A percentile compares a stretch with the other conserved stretches of the same genome.
These are phyloP conservation scores for Chrysoporthe austroafricana DNA, from an alignment of 2,329 filamentous ascomycete genomes.

Conservation along the genomic window DNA sequence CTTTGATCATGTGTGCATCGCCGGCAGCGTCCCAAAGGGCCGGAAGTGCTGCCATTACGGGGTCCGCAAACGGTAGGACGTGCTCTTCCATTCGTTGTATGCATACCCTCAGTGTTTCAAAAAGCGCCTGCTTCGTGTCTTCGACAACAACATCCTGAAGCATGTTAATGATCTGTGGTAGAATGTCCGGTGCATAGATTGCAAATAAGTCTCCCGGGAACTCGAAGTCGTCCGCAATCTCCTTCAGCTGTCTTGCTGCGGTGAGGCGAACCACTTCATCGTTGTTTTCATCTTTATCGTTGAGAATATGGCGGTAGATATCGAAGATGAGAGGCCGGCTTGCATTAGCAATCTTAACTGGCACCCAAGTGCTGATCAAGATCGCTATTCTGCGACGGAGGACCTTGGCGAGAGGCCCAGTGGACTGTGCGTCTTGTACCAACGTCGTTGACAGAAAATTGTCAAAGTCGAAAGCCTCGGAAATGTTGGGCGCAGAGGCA, in stretches of 20 bases:
- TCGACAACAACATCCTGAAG: slow-evolving; percentile 78
- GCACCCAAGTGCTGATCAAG: slow-evolving; percentile 85
- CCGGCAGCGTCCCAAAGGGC: slow-evolving; percentile 83
- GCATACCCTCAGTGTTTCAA: slow-evolving; percentile 82
- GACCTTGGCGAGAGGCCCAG: slow-evolving; percentile 70
- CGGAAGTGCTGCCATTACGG: slow-evolving; percentile 80
- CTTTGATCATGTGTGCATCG: slow-evolving; percentile 85
- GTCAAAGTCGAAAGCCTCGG: slow-evolving; percentile 81
- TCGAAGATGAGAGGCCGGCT: slow-evolving; percentile 80
- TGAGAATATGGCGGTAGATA: slow-evolving; percentile 85
- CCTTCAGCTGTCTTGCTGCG: slow-evolving; percentile 81
- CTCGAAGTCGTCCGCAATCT: slow-evolving; percentile 81
- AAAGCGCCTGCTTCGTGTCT: slow-evolving; percentile 87
- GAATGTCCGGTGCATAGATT: slow-evolving; percentile 74
- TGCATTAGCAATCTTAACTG: slow-evolving; percentile 71
- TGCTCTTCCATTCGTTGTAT: slow-evolving; percentile 81
- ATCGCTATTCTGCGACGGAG: slow-evolving; percentile 87
- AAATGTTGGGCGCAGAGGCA: slow-evolving; percentile 76
- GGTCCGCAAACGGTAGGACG: slow-evolving; percentile 71
- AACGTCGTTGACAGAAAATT: slow-evolving; percentile 75
- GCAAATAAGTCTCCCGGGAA: slow-evolving; percentile 76
- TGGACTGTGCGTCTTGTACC: slow-evolving; percentile 74
- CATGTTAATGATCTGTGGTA: slow-evolving; percentile 75
- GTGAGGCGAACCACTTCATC: slow-evolving; percentile 92
- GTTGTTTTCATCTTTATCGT: slow-evolving; percentile 76